Evolutionary conservation across 169 alveolate species (phyloP).

Genomic region (Cryptosporidium tyzzeri): DNA sequence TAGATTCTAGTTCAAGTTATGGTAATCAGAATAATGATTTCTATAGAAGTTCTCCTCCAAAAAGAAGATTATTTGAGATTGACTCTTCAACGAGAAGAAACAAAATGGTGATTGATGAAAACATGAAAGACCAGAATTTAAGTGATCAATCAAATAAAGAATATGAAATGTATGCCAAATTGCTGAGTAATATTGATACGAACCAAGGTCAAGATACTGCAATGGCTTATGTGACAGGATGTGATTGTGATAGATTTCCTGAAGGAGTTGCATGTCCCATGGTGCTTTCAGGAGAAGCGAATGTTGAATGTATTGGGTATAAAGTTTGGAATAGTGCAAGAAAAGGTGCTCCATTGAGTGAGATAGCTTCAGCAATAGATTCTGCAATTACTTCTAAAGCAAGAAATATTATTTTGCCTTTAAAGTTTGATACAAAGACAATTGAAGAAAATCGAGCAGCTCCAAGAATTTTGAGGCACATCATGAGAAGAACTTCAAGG

Average conservation of each 20-base stretch:
- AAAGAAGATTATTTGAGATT: constrained; percentile 39
- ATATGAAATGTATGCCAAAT: constrained; percentile 4
- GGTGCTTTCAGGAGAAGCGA: constrained; percentile 71
- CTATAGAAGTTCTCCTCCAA: not conserved
- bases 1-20: not conserved
- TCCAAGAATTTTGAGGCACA: constrained; percentile 60
- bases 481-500: constrained; percentile 73
- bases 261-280: constrained; percentile 64
- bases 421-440: constrained; percentile 32
- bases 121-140: not conserved
- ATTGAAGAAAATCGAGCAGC: constrained; percentile 68
- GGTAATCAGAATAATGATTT: not conserved
- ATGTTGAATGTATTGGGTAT: constrained; percentile 66
- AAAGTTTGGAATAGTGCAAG: constrained; percentile 63
- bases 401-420: constrained; percentile 51
- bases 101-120: not conserved
- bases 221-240: constrained; percentile 76
- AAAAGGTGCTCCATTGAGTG: constrained; percentile 74
- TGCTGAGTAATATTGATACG: constrained; percentile 57
- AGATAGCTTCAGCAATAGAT: constrained; percentile 67
- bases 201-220: constrained; percentile 76
- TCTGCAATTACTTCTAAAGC: constrained; percentile 61
- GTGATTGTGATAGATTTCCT: constrained; percentile 69
- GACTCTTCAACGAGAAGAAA: not conserved
- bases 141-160: not conserved